Evolutionary conservation across 495 filamentous ascomycete species (phyloP).

Genomic region (Aspergillus biplanus): DNA sequence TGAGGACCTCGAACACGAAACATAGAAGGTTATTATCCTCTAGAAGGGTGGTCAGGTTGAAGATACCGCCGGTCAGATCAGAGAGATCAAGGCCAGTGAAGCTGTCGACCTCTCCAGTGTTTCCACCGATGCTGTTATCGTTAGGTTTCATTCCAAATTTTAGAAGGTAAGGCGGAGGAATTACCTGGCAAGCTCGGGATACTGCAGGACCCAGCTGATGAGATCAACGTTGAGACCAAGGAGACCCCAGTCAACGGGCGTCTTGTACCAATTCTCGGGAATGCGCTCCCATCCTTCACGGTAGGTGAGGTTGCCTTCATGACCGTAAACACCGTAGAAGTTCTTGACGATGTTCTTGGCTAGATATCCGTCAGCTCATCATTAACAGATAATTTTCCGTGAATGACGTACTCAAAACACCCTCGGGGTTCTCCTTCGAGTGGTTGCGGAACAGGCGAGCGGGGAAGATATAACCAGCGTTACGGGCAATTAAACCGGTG

Average conservation of each 20-base stretch:
- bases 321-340: conserved; percentile 50
- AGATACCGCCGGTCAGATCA: conserved; percentile 54
- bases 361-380: conserved; percentile 22
- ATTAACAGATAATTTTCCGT: not conserved
- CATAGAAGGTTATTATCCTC: conserved; percentile 54
- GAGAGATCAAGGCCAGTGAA: conserved; percentile 56
- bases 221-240: conserved; percentile 45
- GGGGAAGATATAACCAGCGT: conserved; percentile 52
- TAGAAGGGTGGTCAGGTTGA: conserved; percentile 41
- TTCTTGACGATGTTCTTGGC: conserved; percentile 47
- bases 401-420: conserved; percentile 38
- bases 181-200: conserved; percentile 43
- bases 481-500: conserved; percentile 48
- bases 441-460: conserved; percentile 52
- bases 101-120: conserved; percentile 57
- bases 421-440: conserved; percentile 48
- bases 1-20: conserved; percentile 47
- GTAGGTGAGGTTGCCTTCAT: conserved; percentile 43
- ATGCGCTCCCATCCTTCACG: conserved; percentile 55
- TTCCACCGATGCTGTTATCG: conserved; percentile 53
- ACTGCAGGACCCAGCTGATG: conserved; percentile 38
- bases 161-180: conserved; percentile 15
- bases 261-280: conserved; percentile 65
- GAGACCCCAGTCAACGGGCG: conserved; percentile 42
- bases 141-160: not conserved